Evolutionary conservation across 2,329 filamentous ascomycete genomes (phyloP), one percentile per base, ranked within the genome.

Genomic region (Aspergillus neoniger): DNA sequence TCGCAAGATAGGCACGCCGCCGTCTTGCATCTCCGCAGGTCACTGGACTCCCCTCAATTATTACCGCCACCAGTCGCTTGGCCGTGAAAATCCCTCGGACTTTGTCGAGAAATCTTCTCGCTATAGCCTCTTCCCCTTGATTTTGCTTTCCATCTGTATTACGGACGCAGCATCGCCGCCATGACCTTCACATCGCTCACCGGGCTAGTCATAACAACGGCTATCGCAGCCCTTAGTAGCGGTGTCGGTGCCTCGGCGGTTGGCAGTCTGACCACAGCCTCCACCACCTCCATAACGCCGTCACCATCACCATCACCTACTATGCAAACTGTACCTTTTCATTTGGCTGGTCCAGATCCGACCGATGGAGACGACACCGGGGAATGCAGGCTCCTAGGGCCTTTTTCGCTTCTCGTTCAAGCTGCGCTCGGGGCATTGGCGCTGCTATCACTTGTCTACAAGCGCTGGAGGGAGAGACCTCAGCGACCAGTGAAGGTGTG

Each of bases 401-500:
- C 93, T 4, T 99, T 98, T 74, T 94, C 95, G 12, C 84, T 99
- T 58, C 72, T 99, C 36, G 90, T 99, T 5, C 95, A 99, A 80
- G 89, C 86, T 47, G 91, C 92, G 1, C 86, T 99, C 17, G 95
- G 95, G 17, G 86, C 84, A 17, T 81, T 97, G 58, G 95, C 95
- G 8, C 80, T 98, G 55, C 81, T 94, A 57, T 91, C 92, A 1
- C 84, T 99, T 52, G 94, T 98, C 7, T 96, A 87, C 81, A 99
- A 99, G 81, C 86, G 95, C 68, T 96, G 90, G 87, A 86, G 91
- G 66, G 95, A 99, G 79, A 85, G 91, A 59, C 94, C 95, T 1
- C 94, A 97, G 75, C 86, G 95, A 58, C 94, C 94, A 1, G 73
- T 98, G 72, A 96, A 96, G 83, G 92, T 99, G 66, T 99, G 95